Percentiles rank a stretch among this genome's conserved stretches.
Conservation (phyloP, 2,329 filamentous ascomycete species). For the Talaromyces marneffei region DNA sequence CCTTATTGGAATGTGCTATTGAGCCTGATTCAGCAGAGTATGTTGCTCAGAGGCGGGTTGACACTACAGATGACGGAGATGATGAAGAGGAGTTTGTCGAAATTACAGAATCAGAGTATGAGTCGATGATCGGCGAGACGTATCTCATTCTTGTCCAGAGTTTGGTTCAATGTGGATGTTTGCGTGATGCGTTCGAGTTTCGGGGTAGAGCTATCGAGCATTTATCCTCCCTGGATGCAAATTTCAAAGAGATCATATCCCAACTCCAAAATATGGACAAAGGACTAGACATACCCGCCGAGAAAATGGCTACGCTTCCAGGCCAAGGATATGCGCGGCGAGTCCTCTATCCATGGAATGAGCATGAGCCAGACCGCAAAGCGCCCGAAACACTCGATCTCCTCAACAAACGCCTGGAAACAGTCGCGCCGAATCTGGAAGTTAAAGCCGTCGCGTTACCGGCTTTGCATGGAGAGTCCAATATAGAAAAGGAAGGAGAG, state of each 20-base stretch:
- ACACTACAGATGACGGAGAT: slow-evolving; percentile 16
- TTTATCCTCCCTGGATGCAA: slow-evolving; percentile 4
- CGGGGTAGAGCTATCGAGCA: slow-evolving; percentile 27
- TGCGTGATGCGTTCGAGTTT: slow-evolving; percentile 38
- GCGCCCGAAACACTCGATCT: slow-evolving; percentile 53
- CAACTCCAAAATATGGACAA: background rate
- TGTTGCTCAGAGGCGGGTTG: slow-evolving; percentile 52
- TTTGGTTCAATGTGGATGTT: slow-evolving; percentile 35
- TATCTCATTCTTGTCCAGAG: slow-evolving; percentile 34
- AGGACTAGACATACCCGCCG: background rate
- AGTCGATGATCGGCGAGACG: slow-evolving; percentile 31
- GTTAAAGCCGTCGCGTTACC: slow-evolving; percentile 72
- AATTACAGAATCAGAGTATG: slow-evolving; percentile 30
- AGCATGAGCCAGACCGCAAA: slow-evolving; percentile 54
- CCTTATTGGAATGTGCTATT: slow-evolving; percentile 72
- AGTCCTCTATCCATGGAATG: slow-evolving; percentile 60
- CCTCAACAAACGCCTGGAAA: slow-evolving; percentile 64
- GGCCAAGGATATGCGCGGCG: slow-evolving; percentile 41
- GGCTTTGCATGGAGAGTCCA: slow-evolving; percentile 48
- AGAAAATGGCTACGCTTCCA: slow-evolving; percentile 24
- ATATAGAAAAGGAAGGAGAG: slow-evolving; percentile 25
- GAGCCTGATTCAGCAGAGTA: slow-evolving; percentile 75
- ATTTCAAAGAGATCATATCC: slow-evolving; percentile 5
- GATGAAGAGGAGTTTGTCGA: slow-evolving; percentile 25
- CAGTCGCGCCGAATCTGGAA: slow-evolving; percentile 73